phyloP scores from a whole-genome alignment of 208 protist species.

The Trypanosomatidae sp. region DNA sequence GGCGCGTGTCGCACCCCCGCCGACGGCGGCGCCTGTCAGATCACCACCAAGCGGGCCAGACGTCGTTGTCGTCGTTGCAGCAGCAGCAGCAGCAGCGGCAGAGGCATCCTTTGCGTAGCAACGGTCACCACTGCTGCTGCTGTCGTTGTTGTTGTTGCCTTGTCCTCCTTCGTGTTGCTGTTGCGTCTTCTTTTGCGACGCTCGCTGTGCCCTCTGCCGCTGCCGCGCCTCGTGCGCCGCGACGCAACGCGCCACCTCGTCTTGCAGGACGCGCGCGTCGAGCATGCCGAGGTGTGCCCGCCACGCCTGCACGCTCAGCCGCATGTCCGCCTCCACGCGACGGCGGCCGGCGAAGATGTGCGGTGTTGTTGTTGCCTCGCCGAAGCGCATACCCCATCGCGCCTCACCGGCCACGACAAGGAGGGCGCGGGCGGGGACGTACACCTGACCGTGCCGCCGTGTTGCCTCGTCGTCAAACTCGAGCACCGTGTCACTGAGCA shows the following conservation, averaged over 20 bases:
- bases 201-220: background rate
- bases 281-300: slow-evolving; percentile 48
- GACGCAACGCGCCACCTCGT: no score
- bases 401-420: slow-evolving; percentile 68
- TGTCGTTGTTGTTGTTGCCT: no score
- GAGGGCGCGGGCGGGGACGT: slow-evolving; percentile 45
- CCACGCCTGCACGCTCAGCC: slow-evolving; percentile 78
- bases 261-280: slow-evolving; percentile 51
- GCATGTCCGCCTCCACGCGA: slow-evolving; percentile 47
- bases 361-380: slow-evolving; percentile 27
- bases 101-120: no score
- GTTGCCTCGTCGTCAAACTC: slow-evolving; percentile 78
- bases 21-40: slow-evolving; percentile 16
- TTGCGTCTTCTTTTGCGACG: background rate
- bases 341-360: slow-evolving; percentile 37
- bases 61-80: slow-evolving; percentile 3
- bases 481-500: slow-evolving; percentile 66
- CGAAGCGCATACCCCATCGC: slow-evolving; percentile 78
- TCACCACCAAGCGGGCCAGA: slow-evolving; percentile 5
- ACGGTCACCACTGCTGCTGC: no score
- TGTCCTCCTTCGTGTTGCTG: no score
- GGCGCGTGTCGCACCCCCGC: background rate
- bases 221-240: slow-evolving; percentile 9
- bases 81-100: slow-evolving; percentile 8
- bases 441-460: slow-evolving; percentile 43